phyloP scores from a whole-genome alignment of 2,329 filamentous ascomycete genomes.

The Beauveria sp. region DNA sequence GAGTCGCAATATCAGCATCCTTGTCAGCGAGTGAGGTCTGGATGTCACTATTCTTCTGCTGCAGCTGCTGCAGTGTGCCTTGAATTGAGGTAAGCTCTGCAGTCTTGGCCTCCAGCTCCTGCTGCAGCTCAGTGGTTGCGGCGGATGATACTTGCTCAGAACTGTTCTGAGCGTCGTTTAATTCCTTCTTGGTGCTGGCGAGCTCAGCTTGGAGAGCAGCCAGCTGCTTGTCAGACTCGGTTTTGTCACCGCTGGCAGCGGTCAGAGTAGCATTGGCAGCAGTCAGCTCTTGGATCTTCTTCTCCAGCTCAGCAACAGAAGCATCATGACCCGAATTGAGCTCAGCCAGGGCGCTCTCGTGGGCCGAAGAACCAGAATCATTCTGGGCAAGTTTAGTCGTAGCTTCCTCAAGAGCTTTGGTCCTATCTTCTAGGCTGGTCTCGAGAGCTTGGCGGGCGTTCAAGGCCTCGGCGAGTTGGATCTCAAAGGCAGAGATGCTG shows the following conservation, averaged over 20 bases:
- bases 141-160: background rate
- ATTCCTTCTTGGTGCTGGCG: slow-evolving; percentile 38
- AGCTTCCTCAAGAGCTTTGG: slow-evolving; percentile 30
- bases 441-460: slow-evolving; percentile 42
- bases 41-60: slow-evolving; percentile 40
- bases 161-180: background rate
- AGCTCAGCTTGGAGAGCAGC: slow-evolving; percentile 41
- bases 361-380: slow-evolving; percentile 26
- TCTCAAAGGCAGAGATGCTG: slow-evolving; percentile 38
- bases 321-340: slow-evolving; percentile 44
- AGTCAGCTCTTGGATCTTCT: slow-evolving; percentile 45
- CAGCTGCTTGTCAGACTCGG: slow-evolving; percentile 42
- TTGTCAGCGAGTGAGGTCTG: slow-evolving; percentile 39
- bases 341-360: slow-evolving; percentile 42
- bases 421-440: slow-evolving; percentile 39
- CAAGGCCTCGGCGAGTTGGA: slow-evolving; percentile 40
- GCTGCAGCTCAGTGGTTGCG: slow-evolving; percentile 23
- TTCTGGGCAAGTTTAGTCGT: slow-evolving; percentile 39
- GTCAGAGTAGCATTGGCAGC: slow-evolving; percentile 39
- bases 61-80: slow-evolving; percentile 38
- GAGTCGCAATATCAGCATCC: slow-evolving; percentile 40
- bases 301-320: slow-evolving; percentile 41
- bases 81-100: slow-evolving; percentile 38
- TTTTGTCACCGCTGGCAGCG: slow-evolving; percentile 35
- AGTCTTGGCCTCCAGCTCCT: slow-evolving; percentile 35